Base-by-base conservation (phyloP, 192 early-diverging fungal genomes). In the Diversispora epigaea region DNA sequence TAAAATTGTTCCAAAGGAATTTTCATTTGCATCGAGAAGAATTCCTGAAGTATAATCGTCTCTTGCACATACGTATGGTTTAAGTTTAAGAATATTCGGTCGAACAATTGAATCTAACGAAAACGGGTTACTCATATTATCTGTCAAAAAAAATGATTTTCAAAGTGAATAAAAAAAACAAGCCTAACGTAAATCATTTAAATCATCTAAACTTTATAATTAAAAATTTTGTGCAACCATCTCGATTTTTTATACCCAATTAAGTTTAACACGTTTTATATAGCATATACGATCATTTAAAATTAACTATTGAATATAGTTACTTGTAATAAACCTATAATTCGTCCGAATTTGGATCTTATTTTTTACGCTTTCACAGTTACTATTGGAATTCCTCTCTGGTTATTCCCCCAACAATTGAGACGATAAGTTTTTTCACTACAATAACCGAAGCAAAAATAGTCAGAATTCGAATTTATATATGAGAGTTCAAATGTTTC, bases 1-100 rank as follows among this genome's bases (percentile, higher is more conserved):
- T 17, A 64, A 43, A 44, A 67, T 12, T 0, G 90, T 83, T 0
- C 98, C 98, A 79, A 91, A 94, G 68, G 94, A 88, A 86, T 99
- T 99, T 80, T 99, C 97, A 80, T 99, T 99, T 44, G 98, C 97
- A 77, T 99, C 97, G n/a, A 99, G 88, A 14, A 99, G 83, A 61
- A 99, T 92, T 32, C 98, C 98, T 8, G 82, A 79, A 64, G 86
- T 91, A 80, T 95, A 99, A 83, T 99, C 98, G 79, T 99, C 98
- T 71, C 98, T 91, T 45, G 98, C 98, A 81, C 97, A 98, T 78
- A 96, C 91, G 82, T 99, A 99, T 22, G 98, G 96, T 76, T 89
- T 85, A 45, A 95, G 85, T 46, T 83, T 75, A 60, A 89, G 80
- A 77, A 95, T 95, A 74, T 95, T 95, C 41, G 93, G 94, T 15